Evolutionary conservation across 164 flowering plant species (phyloP), one percentile per base, ranked within the genome.

Genomic region (Chimonanthus salicifolius): DNA sequence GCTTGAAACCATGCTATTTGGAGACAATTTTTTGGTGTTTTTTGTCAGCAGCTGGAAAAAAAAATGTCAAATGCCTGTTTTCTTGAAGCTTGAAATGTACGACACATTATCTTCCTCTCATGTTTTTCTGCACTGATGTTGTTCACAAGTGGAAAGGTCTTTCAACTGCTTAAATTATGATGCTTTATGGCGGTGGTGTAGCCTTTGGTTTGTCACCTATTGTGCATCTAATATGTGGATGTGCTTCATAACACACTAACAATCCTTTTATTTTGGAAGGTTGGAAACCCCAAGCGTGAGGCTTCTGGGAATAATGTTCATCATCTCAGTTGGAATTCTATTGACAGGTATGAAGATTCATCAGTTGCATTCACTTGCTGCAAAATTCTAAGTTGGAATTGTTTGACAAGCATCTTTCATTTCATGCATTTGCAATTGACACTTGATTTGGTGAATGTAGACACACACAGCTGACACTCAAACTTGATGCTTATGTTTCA

Each of bases 281-380:
- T 83, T 95, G 97, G 98, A 95, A 81, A 82, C 85, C 70, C 99
- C 98, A 79, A 95, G 99, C 81, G 5, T 89, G 64, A 95, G 87
- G 83, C 99, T 95, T 78, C 83, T 90, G 3, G 98, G 97, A 18
- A 93, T 93, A 69, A 92, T 95, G 43, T 58, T 87, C 48, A 70
- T 95, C 68, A 95, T 95, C 80, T 95, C 97, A 3, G 66, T 84
- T 71, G 98, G 99, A 70, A 79, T 95, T 71, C 74, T 95, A 58
- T 83, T 95, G 73, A 88, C 97, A 81, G 99, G 99, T 95, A 74
- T 68, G 69, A 15, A 60, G 66, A 47, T 48, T 66, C 49, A 66
- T 44, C 46, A 44, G 46, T 44, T 66, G 47, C n/a, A 66, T 46
- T 45, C 16, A 2, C 7, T 66, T 66, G 47, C 49, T 13, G 68